phyloP scores from a whole-genome alignment of 1,139 yeast species.

The Hansenula lynferdii region DNA sequence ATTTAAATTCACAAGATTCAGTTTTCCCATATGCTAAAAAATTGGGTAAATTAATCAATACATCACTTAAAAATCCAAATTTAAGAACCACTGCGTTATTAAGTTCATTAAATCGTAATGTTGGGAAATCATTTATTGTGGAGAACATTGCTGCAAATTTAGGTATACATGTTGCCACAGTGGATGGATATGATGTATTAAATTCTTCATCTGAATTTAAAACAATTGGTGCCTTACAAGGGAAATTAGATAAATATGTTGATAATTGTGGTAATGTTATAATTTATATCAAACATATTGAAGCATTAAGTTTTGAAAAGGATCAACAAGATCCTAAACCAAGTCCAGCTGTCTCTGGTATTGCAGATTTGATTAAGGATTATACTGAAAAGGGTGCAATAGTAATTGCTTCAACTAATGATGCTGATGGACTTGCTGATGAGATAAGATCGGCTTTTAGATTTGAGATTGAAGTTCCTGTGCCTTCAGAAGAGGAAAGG shows the following conservation, averaged over 20 bases:
- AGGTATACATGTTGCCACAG: constrained; percentile 65
- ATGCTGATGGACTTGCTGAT: constrained; percentile 66
- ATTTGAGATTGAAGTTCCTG: constrained; percentile 72
- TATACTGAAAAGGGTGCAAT: constrained; percentile 43
- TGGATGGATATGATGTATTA: constrained; percentile 64
- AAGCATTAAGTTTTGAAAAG: constrained; percentile 62
- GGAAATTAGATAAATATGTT: constrained; percentile 63
- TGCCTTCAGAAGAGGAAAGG: constrained; percentile 79
- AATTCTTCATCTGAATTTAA: constrained; percentile 72
- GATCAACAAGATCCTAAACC: constrained; percentile 58
- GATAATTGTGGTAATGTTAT: constrained; percentile 40
- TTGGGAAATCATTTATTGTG: constrained; percentile 72
- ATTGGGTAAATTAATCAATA: constrained; percentile 44
- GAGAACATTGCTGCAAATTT: constrained; percentile 48
- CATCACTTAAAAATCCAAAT: constrained; percentile 34
- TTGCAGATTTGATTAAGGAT: constrained; percentile 56
- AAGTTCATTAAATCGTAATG: constrained; percentile 66
- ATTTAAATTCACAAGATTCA: constrained; percentile 13
- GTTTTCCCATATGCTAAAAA: constrained; percentile 47
- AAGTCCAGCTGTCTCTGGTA: constrained; percentile 52
- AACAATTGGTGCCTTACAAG: constrained; percentile 72
- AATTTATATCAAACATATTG: constrained; percentile 68
- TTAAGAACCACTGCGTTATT: constrained; percentile 62
- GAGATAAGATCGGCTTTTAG: constrained; percentile 63
- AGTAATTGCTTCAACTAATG: constrained; percentile 67